These are phyloP conservation scores for Eremothecium coryli DNA, from an alignment of 1,139 yeast genomes.

Conservation along the genomic window DNA sequence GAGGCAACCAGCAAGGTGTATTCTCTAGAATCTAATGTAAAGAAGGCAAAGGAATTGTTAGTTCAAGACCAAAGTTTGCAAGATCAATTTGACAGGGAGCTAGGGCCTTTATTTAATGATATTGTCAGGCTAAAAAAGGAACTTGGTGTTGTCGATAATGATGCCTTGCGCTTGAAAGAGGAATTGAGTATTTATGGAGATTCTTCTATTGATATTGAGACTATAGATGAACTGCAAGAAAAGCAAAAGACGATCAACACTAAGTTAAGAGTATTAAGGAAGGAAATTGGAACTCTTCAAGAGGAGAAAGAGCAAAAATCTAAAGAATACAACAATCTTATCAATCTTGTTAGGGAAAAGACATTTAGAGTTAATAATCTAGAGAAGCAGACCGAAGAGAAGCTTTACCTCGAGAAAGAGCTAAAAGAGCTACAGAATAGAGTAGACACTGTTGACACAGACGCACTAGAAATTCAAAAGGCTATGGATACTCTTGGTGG, in stretches of 20 bases:
- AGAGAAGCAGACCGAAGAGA: conserved; percentile 43
- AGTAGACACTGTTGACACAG: conserved; percentile 37
- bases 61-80: conserved; percentile 20
- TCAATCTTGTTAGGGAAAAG: conserved; percentile 48
- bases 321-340: conserved; percentile 42
- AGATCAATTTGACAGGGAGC: conserved; percentile 14
- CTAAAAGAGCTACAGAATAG: conserved; percentile 32
- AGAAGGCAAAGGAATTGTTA: conserved; percentile 1
- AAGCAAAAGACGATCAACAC: conserved; percentile 38
- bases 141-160: conserved; percentile 32
- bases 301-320: conserved; percentile 44
- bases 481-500: conserved; percentile 24
- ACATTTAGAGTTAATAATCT: conserved; percentile 46
- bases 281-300: conserved; percentile 35
- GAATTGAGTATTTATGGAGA: conserved; percentile 30
- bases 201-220: conserved; percentile 16
- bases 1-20: background rate
- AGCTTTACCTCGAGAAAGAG: conserved; percentile 30
- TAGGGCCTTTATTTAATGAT: conserved; percentile 20
- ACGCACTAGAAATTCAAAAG: conserved; percentile 42
- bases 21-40: background rate
- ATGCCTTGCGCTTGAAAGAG: conserved; percentile 32
- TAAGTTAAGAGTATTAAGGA: conserved; percentile 40
- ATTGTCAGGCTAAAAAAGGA: conserved; percentile 18
- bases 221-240: conserved; percentile 44